Evolutionary conservation across 768 basidiomycete genomes (phyloP).

Genomic region (Porpolomopsis calyptriformis): DNA sequence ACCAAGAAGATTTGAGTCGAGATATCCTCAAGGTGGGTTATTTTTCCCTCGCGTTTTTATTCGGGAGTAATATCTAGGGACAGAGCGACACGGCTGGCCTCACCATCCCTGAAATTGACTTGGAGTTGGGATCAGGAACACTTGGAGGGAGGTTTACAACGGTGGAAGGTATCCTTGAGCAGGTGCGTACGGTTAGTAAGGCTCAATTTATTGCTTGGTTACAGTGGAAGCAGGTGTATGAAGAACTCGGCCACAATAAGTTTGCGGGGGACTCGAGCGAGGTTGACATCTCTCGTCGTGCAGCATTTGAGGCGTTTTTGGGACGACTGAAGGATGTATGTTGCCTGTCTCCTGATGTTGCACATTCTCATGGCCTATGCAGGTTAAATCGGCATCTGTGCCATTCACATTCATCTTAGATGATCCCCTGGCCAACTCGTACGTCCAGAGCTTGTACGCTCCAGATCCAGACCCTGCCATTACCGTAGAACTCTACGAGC

Average conservation of each 20-base stretch:
- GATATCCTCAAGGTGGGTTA: conserved; percentile 81
- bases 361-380: not conserved
- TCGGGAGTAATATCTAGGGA: not conserved
- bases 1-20: conserved; percentile 82
- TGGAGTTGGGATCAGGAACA: conserved; percentile 84
- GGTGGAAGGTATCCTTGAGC: conserved; percentile 86
- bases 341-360: not conserved
- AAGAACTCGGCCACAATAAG: conserved; percentile 84
- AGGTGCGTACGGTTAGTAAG: conserved; percentile 33
- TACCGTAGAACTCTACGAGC: conserved; percentile 70
- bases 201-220: not conserved
- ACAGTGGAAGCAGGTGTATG: conserved; percentile 41
- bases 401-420: conserved; percentile 92
- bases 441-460: conserved; percentile 93
- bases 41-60: not conserved
- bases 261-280: conserved; percentile 66
- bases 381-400: conserved; percentile 69
- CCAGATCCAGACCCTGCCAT: conserved; percentile 96
- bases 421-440: conserved; percentile 91
- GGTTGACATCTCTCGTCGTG: conserved; percentile 23
- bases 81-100: conserved; percentile 92
- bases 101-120: conserved; percentile 87
- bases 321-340: conserved; percentile 61
- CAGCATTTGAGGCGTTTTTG: conserved; percentile 65
- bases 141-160: conserved; percentile 97